Evolutionary conservation across 2,329 filamentous ascomycete species (phyloP), one percentile per base, ranked within the genome.

Genomic region (Paracoccidioides brasiliensis): DNA sequence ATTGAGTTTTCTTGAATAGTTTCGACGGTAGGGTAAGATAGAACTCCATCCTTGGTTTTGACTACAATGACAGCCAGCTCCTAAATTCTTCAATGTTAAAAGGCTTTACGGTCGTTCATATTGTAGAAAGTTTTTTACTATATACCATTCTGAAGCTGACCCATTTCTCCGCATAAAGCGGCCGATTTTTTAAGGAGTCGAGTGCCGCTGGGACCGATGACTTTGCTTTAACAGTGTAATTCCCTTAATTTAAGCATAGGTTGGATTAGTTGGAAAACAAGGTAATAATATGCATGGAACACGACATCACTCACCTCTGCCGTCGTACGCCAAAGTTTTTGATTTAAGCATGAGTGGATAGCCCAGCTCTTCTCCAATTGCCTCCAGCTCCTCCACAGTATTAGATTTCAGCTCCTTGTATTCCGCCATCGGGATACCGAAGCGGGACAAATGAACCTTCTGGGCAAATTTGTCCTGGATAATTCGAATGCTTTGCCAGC

Each of bases 1-100:
- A 98, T 90, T 66, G 84, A 93, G 70, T 97, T 88, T 71, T 96
- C 88, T 64, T 98, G 93, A 35, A 97, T 80, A 0, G 91, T 97
- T 75, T 98, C 93, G 1, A 96, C 90, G 0, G 85, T 86, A 0
- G 93, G 90, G 67, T 93, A 97, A 4, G 90, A 82, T 37, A 90
- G 74, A 3, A 81, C 77, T 4, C 74, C 72, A 61, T 94, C 83
- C 66, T 90, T 86, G 0, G 88, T 95, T 66, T 95, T 87, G 56
- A 97, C 82, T 7, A 96, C 91, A 83, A 97, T 95, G 62, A 95
- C 90, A 4, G 93, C 88, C 54, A 97, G 75, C 73, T 97, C 91
- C 71, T 73, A 61, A 12, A 55, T 28, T 9, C 9, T 12, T 32
- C 33, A 38, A 30, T 15, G 49, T 64, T 61, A 63, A 56, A 58